A percentile compares a stretch with the other conserved stretches of the same genome.
Conservation (phyloP, 257 asterid genomes). For the Fraxinus excelsior region DNA sequence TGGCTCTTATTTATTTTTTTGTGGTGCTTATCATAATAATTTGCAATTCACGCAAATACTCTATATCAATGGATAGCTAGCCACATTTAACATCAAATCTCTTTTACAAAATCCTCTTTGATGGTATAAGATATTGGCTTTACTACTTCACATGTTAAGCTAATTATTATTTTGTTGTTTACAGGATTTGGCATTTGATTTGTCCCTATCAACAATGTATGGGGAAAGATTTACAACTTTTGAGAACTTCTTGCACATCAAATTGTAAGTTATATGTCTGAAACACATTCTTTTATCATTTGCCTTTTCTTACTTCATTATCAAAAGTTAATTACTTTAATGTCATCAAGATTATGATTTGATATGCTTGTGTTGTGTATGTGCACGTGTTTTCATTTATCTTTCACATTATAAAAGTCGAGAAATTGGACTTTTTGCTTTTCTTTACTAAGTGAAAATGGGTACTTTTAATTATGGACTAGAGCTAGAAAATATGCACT, state of each 20-base stretch:
- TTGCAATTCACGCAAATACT: background rate
- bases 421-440: background rate
- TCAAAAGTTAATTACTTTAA: too few species aligned
- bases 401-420: background rate
- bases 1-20: background rate
- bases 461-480: too few species aligned
- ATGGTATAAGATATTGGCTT: background rate
- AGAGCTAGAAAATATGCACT: too few species aligned
- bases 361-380: background rate
- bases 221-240: slow-evolving; percentile 93
- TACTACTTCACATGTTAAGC: slow-evolving; percentile 16
- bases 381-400: background rate
- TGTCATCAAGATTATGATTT: too few species aligned
- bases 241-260: slow-evolving; percentile 97
- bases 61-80: background rate
- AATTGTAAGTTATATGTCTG: slow-evolving; percentile 56
- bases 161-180: slow-evolving; percentile 18
- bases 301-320: too few species aligned
- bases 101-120: background rate
- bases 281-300: background rate
- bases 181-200: slow-evolving; percentile 91
- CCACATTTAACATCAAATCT: background rate
- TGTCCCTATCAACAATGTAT: slow-evolving; percentile 80
- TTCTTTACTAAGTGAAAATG: background rate
- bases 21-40: background rate